phyloP scores from a whole-genome alignment of 164 flowering plant genomes.

The Liquidambar formosana region DNA sequence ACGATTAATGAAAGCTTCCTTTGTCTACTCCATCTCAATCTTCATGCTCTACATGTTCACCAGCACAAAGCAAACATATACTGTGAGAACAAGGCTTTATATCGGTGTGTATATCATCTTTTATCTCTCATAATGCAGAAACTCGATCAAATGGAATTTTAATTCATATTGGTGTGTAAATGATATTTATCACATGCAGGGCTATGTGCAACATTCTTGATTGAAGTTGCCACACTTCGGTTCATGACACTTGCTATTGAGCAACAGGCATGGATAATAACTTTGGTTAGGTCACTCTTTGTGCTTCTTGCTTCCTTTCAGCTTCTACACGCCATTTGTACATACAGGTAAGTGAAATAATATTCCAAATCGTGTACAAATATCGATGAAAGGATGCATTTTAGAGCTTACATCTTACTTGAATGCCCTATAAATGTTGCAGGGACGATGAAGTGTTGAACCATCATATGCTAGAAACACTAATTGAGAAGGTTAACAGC shows the following conservation, averaged over 20 bases:
- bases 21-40: slow-evolving; percentile 40
- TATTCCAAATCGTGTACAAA: not conserved
- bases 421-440: slow-evolving; percentile 13
- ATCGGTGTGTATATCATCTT: slow-evolving; percentile 37
- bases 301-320: slow-evolving; percentile 36
- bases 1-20: slow-evolving; percentile 53
- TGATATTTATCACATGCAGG: slow-evolving; percentile 37
- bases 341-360: slow-evolving; percentile 51
- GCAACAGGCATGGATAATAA: slow-evolving; percentile 43
- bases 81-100: slow-evolving; percentile 58
- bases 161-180: no score
- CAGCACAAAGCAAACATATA: slow-evolving; percentile 64
- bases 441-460: slow-evolving; percentile 74
- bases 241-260: slow-evolving; percentile 28
- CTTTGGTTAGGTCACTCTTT: slow-evolving; percentile 35
- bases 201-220: slow-evolving; percentile 41
- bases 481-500: slow-evolving; percentile 51
- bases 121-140: not conserved
- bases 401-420: no score
- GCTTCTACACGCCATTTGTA: slow-evolving; percentile 52
- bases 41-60: slow-evolving; percentile 64
- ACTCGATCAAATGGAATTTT: not conserved
- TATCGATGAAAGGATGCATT: not conserved
- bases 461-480: slow-evolving; percentile 47
- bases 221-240: slow-evolving; percentile 46